phyloP scores from a whole-genome alignment of 1,139 yeast genomes.

The Geotrichum citri-aurantii region DNA sequence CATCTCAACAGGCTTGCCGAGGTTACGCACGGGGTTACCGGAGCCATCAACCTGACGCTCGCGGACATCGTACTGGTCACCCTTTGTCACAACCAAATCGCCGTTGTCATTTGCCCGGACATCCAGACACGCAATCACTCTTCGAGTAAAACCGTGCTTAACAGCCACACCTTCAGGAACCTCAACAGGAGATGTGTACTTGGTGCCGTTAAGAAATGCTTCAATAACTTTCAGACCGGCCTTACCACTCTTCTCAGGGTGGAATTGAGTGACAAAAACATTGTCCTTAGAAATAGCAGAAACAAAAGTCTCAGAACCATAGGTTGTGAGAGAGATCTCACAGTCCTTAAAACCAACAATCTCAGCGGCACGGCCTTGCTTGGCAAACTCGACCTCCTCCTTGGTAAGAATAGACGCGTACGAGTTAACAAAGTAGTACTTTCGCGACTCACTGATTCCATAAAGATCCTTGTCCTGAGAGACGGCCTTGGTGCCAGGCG shows the following conservation, averaged over 20 bases:
- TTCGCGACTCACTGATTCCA: conserved; percentile 57
- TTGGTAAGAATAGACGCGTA: conserved; percentile 64
- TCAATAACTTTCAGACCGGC: conserved; percentile 78
- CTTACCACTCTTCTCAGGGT: conserved; percentile 91
- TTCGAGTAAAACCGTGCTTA: conserved; percentile 64
- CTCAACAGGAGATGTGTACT: conserved; percentile 17
- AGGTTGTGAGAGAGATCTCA: conserved; percentile 66
- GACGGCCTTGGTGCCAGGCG: conserved; percentile 9
- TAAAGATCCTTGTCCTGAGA: conserved; percentile 41
- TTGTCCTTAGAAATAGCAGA: conserved; percentile 78
- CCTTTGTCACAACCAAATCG: conserved; percentile 93
- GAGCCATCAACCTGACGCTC: conserved; percentile 51
- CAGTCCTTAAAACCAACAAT: conserved; percentile 52
- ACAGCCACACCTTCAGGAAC: not conserved
- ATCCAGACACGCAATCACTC: conserved; percentile 92
- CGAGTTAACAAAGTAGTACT: conserved; percentile 92
- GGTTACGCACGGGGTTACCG: conserved; percentile 61
- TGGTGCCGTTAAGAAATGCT: conserved; percentile 55
- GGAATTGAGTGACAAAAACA: conserved; percentile 92
- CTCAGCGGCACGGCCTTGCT: conserved; percentile 24
- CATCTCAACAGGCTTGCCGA: conserved; percentile 92
- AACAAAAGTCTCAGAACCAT: conserved; percentile 73
- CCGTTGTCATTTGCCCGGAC: conserved; percentile 94
- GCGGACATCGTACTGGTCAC: conserved; percentile 95
- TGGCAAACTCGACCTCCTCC: conserved; percentile 21